These are phyloP conservation scores for Bolboschoenus planiculmis DNA, from an alignment of 176 grass and related monocot species.

Conservation along the genomic window DNA sequence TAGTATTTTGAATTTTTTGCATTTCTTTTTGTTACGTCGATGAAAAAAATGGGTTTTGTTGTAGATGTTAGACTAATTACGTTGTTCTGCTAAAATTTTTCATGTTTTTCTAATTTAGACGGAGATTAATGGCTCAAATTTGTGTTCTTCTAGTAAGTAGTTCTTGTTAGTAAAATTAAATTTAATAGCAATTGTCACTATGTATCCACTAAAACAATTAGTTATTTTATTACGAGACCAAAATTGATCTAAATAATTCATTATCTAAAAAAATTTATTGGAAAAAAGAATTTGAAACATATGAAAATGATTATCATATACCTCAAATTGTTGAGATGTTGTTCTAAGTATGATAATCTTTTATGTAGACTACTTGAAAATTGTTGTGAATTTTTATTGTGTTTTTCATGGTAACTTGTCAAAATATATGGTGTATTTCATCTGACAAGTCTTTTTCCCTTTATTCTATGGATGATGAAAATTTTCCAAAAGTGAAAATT, in stretches of 20 bases:
- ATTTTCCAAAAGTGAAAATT: neutral
- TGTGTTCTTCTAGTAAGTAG: neutral
- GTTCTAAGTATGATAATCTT: too few relatives aligned
- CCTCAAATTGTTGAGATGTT: too few relatives aligned
- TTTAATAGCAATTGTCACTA: neutral
- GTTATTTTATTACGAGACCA: neutral
- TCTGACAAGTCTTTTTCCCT: neutral
- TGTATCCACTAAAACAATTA: neutral
- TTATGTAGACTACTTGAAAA: neutral
- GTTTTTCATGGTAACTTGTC: neutral
- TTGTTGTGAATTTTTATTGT: neutral
- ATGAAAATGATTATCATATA: neutral
- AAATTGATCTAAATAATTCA: too few relatives aligned
- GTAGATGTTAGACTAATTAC: neutral
- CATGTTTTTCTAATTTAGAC: neutral
- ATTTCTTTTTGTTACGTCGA: neutral
- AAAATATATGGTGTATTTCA: too few relatives aligned
- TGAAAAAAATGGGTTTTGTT: neutral
- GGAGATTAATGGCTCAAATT: neutral
- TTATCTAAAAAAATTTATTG: neutral
- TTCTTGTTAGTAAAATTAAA: neutral
- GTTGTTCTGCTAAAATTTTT: neutral
- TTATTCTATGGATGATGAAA: neutral
- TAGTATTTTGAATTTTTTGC: neutral
- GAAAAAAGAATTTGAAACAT: neutral